Conservation (phyloP, 2,329 filamentous ascomycete genomes). For the Lasiodiplodia sp. region DNA sequence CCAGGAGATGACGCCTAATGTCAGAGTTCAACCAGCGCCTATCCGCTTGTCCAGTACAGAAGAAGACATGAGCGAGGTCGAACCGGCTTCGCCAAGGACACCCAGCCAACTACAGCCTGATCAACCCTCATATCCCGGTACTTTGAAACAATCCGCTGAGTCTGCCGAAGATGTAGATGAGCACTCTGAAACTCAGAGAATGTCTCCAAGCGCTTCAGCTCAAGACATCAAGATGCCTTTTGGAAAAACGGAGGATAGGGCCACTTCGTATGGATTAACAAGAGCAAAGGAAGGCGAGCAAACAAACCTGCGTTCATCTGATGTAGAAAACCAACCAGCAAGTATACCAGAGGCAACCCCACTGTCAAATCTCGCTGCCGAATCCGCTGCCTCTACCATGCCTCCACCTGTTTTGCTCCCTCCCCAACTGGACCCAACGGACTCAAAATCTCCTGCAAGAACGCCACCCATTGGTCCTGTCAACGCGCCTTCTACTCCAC, state of each 20-base stretch:
- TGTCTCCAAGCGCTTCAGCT: background rate
- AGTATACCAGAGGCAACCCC: background rate
- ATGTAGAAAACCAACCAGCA: background rate
- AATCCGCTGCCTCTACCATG: slow-evolving; percentile 35
- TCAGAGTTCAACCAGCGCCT: background rate
- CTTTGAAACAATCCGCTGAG: background rate
- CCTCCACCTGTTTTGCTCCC: slow-evolving; percentile 42
- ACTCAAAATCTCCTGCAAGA: background rate
- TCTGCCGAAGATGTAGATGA: background rate
- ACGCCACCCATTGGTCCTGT: slow-evolving; percentile 12
- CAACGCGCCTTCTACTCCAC: slow-evolving; percentile 21
- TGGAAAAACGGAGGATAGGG: background rate
- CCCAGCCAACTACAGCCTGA: background rate
- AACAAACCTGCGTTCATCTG: background rate
- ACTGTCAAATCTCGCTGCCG: background rate
- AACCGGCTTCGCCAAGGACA: background rate
- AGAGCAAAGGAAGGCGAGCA: background rate
- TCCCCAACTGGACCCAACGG: slow-evolving; percentile 34
- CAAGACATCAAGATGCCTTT: background rate
- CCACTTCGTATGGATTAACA: background rate
- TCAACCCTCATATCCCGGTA: background rate
- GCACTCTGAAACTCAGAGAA: background rate
- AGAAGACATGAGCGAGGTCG: slow-evolving; percentile 6
- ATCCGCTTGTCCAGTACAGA: background rate
- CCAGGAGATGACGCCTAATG: background rate